Conservation (phyloP, 768 basidiomycete species). For the Phaffia tasmanica region DNA sequence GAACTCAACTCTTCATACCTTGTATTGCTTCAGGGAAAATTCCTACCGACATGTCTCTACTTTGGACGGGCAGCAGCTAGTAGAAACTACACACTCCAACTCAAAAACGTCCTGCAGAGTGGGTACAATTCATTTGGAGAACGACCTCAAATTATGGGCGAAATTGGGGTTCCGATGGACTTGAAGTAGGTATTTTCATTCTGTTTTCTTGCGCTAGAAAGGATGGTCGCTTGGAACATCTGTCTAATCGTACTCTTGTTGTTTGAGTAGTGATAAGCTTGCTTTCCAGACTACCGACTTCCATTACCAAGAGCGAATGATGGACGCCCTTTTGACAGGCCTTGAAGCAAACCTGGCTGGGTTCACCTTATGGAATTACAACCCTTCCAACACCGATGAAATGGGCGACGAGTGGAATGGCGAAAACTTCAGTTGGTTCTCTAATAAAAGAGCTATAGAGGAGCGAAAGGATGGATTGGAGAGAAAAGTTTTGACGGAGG, state of each 20-base stretch:
- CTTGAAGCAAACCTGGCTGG: slow-evolving; percentile 65
- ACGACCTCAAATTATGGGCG: slow-evolving; percentile 73
- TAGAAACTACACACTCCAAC: slow-evolving; percentile 55
- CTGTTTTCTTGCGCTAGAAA: slow-evolving; percentile 4
- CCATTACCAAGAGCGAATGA: slow-evolving; percentile 75
- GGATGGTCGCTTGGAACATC: background rate
- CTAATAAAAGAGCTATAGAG: slow-evolving; percentile 35
- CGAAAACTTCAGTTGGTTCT: slow-evolving; percentile 94
- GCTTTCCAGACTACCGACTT: slow-evolving; percentile 66
- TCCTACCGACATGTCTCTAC: slow-evolving; percentile 41
- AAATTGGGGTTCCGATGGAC: slow-evolving; percentile 93
- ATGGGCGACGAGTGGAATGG: slow-evolving; percentile 79
- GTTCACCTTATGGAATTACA: slow-evolving; percentile 65
- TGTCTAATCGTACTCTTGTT: background rate
- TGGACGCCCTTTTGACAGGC: slow-evolving; percentile 81
- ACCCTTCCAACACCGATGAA: slow-evolving; percentile 68
- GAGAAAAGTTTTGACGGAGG: slow-evolving; percentile 9
- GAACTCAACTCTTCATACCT: background rate
- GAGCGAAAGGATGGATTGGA: slow-evolving; percentile 21
- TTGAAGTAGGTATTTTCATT: slow-evolving; percentile 60
- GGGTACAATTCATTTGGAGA: slow-evolving; percentile 63
- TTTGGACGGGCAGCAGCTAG: slow-evolving; percentile 27
- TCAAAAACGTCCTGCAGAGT: slow-evolving; percentile 61
- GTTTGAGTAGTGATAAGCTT: slow-evolving; percentile 48
- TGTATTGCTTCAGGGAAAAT: slow-evolving; percentile 57